Evolutionary conservation across 306 rosid genomes (phyloP).

Genomic region (Cucurbita ficifolia): DNA sequence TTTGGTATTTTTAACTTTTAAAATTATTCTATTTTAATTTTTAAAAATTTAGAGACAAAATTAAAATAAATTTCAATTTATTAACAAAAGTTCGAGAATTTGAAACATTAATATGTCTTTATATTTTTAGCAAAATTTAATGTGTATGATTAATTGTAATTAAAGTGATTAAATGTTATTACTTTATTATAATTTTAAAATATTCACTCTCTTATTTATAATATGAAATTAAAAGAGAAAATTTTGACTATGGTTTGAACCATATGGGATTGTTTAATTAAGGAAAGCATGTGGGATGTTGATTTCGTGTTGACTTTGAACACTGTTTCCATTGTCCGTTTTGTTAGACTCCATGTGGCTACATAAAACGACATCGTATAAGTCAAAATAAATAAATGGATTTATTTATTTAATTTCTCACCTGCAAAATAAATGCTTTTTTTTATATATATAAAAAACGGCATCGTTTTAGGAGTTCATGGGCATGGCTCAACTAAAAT

Average conservation of each 20-base stretch:
- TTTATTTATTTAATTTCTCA: background rate
- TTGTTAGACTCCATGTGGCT: background rate
- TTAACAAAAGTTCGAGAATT: too few relatives aligned
- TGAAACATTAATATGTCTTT: too few relatives aligned
- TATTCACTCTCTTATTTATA: background rate
- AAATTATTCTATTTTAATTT: too few relatives aligned
- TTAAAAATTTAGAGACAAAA: too few relatives aligned
- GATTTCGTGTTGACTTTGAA: background rate
- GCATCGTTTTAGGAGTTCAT: background rate
- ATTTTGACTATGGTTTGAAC: background rate
- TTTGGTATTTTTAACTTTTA: too few relatives aligned
- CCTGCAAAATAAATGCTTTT: background rate
- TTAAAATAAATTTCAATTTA: too few relatives aligned
- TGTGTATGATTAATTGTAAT: too few relatives aligned
- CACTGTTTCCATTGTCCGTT: background rate
- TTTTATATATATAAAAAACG: background rate
- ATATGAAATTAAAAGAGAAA: background rate
- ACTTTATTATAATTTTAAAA: too few relatives aligned
- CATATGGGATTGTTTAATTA: background rate
- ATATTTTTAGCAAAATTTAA: too few relatives aligned
- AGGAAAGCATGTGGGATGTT: background rate
- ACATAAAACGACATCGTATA: background rate
- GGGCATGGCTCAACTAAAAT: too few relatives aligned
- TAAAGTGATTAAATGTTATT: too few relatives aligned
- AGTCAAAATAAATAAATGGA: background rate